Base-by-base conservation (phyloP, 192 early-diverging fungal species). In the Rhizophagus sp. region DNA sequence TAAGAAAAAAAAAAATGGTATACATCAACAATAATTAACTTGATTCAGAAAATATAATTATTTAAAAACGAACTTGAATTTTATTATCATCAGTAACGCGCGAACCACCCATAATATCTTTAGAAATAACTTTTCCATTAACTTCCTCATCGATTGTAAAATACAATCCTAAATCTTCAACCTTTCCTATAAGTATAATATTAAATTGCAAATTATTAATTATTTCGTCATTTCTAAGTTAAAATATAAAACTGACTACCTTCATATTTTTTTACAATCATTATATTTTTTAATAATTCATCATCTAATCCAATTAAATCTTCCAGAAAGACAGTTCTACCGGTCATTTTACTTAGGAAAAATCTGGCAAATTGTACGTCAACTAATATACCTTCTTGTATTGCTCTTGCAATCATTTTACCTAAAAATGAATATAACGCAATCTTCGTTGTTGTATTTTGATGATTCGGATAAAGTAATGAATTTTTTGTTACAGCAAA, bases 331-430 rank as follows among this genome's bases (percentile, higher is more conserved):
- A 87, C 86, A 57, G 86, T 87, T 36, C 89, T 78, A 6, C 90
- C 90, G 2, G 91, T 73, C 33, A 89, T 76, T 74, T 89, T 91
- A 63, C 84, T 81, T 70, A 92, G 44, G 63, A 92, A 85, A 74
- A 92, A 91, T 36, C 82, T 80, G 1, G 90, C 91, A 87, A 92
- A 92, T 80, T 88, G 86, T 41, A 84, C 83, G 72, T 92, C 91
- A 4, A 92, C 80, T 44, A 92, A 76, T 10, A 92, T 83, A 0
- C 90, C 89, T 68, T 92, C 91, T 79, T 92, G 90, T 41, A 92
- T 79, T 24, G 90, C 88, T 76, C 91, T 92, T 5, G 88, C 90
- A n/a, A 92, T 69, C 57, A 91, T 88, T 72, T 87, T 86, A 33
- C 91, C 91, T 77, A 91, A 85, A 75, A 92, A 83, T 62, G 85